phyloP scores from a whole-genome alignment of 78 protist species.

The Capsaspora owczarzaki region DNA sequence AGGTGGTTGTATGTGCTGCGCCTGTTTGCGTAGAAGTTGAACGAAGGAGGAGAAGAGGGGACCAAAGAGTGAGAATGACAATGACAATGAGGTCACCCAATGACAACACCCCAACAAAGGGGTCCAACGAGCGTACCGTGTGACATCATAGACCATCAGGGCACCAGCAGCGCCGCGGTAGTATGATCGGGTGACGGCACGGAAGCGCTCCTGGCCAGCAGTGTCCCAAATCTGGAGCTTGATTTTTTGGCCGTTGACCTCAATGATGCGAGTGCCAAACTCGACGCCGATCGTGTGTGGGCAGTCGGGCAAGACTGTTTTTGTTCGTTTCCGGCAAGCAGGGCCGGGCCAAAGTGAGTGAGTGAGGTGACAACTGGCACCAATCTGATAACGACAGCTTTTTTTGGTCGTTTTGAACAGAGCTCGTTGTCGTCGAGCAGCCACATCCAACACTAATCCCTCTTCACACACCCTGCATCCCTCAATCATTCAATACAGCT shows the following conservation, averaged over 20 bases:
- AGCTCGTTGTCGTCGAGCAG: too few relatives aligned
- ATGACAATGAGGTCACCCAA: not conserved
- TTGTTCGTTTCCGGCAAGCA: not conserved
- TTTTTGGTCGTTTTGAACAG: too few relatives aligned
- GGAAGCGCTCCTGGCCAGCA: constrained; percentile 75
- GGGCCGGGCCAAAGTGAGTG: not conserved
- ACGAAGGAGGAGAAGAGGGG: not conserved
- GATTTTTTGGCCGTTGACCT: constrained; percentile 63
- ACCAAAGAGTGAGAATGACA: not conserved
- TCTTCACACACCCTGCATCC: too few relatives aligned
- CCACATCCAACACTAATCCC: too few relatives aligned
- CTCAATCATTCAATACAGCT: too few relatives aligned
- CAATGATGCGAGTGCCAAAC: constrained; percentile 61
- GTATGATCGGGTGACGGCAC: constrained; percentile 81
- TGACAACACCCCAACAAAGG: not conserved
- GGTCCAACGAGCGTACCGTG: constrained; percentile 24
- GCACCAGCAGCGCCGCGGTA: constrained; percentile 90
- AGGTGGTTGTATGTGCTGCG: constrained; percentile 65
- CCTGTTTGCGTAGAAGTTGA: constrained; percentile 67
- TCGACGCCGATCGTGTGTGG: constrained; percentile 86
- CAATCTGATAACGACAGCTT: too few relatives aligned
- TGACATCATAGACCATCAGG: constrained; percentile 84
- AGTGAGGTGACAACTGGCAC: constrained; percentile 20
- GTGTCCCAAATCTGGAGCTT: constrained; percentile 83
- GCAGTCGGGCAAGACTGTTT: constrained; percentile 42